Conservation (phyloP, 2,329 filamentous ascomycete genomes). For the Geoglossum cookeanum region DNA sequence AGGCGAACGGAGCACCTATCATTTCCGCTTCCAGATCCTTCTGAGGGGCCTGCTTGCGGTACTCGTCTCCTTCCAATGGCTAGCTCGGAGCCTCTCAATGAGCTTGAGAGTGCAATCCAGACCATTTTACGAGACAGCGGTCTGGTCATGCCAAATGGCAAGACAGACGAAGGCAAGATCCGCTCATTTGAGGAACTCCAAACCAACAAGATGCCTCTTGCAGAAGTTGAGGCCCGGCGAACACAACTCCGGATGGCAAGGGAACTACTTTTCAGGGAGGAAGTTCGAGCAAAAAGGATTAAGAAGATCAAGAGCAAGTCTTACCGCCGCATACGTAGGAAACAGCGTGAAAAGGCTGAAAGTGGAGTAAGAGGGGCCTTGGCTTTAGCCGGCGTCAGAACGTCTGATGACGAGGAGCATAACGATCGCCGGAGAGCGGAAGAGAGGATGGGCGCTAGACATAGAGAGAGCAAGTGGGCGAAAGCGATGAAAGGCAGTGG, state of each 20-base stretch:
- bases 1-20: constrained; percentile 75
- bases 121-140: constrained; percentile 82
- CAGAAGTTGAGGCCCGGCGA: constrained; percentile 52
- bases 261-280: constrained; percentile 74
- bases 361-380: constrained; percentile 38
- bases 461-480: constrained; percentile 82
- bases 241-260: constrained; percentile 61
- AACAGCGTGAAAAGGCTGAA: constrained; percentile 43
- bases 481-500: constrained; percentile 66
- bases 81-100: constrained; percentile 46
- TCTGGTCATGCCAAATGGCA: constrained; percentile 38
- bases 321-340: constrained; percentile 81
- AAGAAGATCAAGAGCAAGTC: constrained; percentile 99
- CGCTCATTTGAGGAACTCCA: constrained; percentile 51
- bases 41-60: constrained; percentile 37
- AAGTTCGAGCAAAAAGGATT: constrained; percentile 74
- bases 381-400: constrained; percentile 37
- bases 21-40: constrained; percentile 66
- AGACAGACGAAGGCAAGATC: constrained; percentile 42
- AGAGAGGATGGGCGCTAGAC: constrained; percentile 68
- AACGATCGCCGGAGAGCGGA: constrained; percentile 60
- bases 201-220: constrained; percentile 51
- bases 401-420: constrained; percentile 42
- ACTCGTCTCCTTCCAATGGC: constrained; percentile 44
- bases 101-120: constrained; percentile 71